Percentiles rank a stretch among this genome's conserved stretches.
phyloP scores from a whole-genome alignment of 768 basidiomycete genomes.

The Lactarius hengduanensis region DNA sequence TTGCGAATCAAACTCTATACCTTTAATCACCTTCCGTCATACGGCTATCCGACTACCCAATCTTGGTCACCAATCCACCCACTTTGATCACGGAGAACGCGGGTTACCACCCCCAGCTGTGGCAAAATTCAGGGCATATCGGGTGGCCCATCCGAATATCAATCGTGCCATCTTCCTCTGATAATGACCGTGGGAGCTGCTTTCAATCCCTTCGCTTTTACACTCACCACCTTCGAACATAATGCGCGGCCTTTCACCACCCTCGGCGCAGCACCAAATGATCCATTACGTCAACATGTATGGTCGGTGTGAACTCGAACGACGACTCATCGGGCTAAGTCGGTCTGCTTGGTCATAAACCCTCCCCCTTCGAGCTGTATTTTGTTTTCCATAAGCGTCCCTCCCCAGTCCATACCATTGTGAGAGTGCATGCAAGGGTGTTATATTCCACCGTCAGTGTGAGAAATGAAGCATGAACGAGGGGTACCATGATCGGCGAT shows the following conservation, averaged over 20 bases:
- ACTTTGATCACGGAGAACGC: conserved; percentile 19
- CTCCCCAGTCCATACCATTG: background rate
- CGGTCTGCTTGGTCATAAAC: background rate
- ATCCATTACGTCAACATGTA: conserved; percentile 23
- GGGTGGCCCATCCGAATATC: conserved; percentile 5
- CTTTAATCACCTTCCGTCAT: conserved; percentile 29
- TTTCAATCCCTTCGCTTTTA: background rate
- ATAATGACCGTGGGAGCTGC: background rate
- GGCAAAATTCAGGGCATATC: conserved; percentile 18
- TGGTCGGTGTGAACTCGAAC: background rate
- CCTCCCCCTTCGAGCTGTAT: background rate
- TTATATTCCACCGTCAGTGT: background rate
- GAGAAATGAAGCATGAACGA: conserved; percentile 8
- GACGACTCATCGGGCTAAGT: background rate
- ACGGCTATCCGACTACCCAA: conserved; percentile 24
- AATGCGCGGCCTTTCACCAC: conserved; percentile 16
- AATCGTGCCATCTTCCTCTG: conserved; percentile 1
- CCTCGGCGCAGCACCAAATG: background rate
- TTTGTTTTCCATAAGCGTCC: background rate
- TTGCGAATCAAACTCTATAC: conserved; percentile 32
- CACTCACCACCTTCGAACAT: conserved; percentile 15
- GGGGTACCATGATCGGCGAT: conserved; percentile 14
- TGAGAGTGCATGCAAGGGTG: background rate
- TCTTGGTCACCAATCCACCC: conserved; percentile 3
- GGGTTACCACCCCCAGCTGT: background rate